Conservation (phyloP, 805 yeast genomes). For the Starmerella potacharoeniae region DNA sequence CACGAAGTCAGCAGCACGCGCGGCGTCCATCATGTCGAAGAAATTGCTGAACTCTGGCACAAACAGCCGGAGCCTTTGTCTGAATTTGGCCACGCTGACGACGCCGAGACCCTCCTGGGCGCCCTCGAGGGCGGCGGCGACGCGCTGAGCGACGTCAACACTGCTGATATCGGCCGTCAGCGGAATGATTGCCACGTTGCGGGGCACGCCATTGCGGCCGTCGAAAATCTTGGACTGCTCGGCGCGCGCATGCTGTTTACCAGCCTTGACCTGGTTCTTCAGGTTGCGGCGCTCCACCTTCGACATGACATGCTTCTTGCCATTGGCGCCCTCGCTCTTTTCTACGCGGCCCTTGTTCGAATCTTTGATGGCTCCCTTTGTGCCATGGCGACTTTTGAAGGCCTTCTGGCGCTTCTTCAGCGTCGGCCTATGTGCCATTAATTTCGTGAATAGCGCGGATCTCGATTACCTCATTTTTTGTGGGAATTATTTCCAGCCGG, state of each 20-base stretch:
- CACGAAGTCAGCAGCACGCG: constrained; percentile 80
- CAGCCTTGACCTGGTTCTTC: constrained; percentile 60
- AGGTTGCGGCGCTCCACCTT: constrained; percentile 63
- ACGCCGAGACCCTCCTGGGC: constrained; percentile 26
- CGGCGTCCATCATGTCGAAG: constrained; percentile 66
- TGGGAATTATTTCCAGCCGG: neutral
- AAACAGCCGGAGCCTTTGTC: constrained; percentile 57
- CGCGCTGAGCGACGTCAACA: constrained; percentile 21
- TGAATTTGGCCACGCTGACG: constrained; percentile 51
- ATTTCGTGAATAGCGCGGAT: neutral
- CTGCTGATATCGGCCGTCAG: constrained; percentile 58
- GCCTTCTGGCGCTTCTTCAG: constrained; percentile 77
- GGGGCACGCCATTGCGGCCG: constrained; percentile 69
- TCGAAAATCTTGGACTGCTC: constrained; percentile 62
- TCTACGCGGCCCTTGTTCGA: constrained; percentile 77
- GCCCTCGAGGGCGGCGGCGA: constrained; percentile 15
- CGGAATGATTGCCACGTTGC: constrained; percentile 70
- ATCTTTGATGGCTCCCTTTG: constrained; percentile 78
- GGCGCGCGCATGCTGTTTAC: constrained; percentile 52
- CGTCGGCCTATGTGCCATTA: constrained; percentile 60
- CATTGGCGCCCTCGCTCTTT: constrained; percentile 35
- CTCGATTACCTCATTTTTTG: constrained; percentile 5
- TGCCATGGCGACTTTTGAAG: constrained; percentile 82
- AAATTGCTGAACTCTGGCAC: constrained; percentile 54
- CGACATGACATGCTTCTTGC: constrained; percentile 33